Base-by-base conservation (phyloP, 805 yeast genomes). In the Pichia insulana region DNA sequence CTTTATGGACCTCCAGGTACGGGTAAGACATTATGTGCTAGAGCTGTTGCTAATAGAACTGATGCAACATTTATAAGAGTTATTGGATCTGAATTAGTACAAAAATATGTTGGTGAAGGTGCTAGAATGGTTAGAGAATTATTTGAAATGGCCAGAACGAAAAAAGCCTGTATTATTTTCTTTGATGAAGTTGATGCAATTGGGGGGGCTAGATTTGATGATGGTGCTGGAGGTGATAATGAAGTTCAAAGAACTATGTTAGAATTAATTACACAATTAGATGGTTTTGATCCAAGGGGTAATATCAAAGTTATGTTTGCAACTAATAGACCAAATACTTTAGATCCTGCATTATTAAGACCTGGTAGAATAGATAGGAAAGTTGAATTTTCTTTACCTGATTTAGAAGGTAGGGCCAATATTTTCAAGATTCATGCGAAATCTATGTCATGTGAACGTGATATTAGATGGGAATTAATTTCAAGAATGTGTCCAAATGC, bases 181-280 rank as follows among this genome's bases (percentile, higher is more conserved):
- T 92, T 92, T 58, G 99, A 92, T 67, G 99, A 92, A 70, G 82
- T 92, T 52, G 99, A 92, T 69, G 98, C 99, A 31, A 87, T 92
- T 63, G 99, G 99, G 52, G 98, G 98, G 34, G 97, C 97, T n/a
- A 81, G 99, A 64, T 92, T 92, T 61, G 98, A 92, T 64, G 98
- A 92, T 62, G 97, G 97, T 57, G 97, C 97, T 10, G 97, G 97
- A 54, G 97, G 97, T 59, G 98, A 92, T 65, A 92, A 90, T 61
- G 99, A 92, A 68, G 98, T 92, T 42, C 98, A 92, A 68, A 78
- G 98, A 71, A 92, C 98, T 36, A 92, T 92, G 98, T 74, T 92
- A 76, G 98, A 92, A 65, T 77, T 92, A 56, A 92, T 92, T 59
- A 88, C 97, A 34, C 99, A 92, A 64, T 73, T 92, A 59, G 99